Evolutionary conservation across 1,284 basidiomycete genomes (phyloP), one percentile per base, ranked within the genome.

Genomic region (Acaromyces ingoldii): DNA sequence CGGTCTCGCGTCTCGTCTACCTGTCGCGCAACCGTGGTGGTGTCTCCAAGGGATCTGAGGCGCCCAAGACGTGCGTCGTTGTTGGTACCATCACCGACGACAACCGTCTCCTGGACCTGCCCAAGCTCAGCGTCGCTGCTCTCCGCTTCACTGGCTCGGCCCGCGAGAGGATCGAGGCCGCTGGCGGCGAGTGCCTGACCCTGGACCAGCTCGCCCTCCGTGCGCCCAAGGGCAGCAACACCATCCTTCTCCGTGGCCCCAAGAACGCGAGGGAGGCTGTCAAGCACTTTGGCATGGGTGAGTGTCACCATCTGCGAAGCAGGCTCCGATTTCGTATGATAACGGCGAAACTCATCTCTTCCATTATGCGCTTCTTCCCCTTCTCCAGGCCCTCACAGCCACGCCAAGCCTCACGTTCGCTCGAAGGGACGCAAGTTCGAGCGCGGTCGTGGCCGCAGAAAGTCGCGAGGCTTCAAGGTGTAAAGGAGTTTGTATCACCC

Each of bases 71-170:
- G 69, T 82, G 98, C 70, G 92, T 97, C 65, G 80, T 84, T 55
- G 89, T 98, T 69, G 90, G 87, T 67, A 87, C 92, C 47, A 84
- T 99, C 71, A 96, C 95, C 54, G 95, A 99, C 80, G 93, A 99
- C 78, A 84, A 91, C 78, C 91, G 95, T 76, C 80, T 95, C 58
- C 76, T 82, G 54, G 84, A 84, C 59, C 81, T 97, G 54, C 93
- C 93, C 76, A 96, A 95, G 81, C 81, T 98, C 72, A 84, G 88
- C 65, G 80, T 99, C 63, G 93, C 93, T 57, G 95, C 93, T 57
- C 86, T 98, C 66, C 86, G 89, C 65, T 97, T 98, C 86, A 91
- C 93, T 62, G 83, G 84, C 70, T 84, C 86, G 48, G 95, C 93
- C 57, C 88, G 86, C 79, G 92, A 90, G 77, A 87, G 95, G 69